Evolutionary conservation across 176 grass and related monocot genomes (phyloP), one percentile per base, ranked within the genome.

Genomic region (Rhynchospora tenuis): DNA sequence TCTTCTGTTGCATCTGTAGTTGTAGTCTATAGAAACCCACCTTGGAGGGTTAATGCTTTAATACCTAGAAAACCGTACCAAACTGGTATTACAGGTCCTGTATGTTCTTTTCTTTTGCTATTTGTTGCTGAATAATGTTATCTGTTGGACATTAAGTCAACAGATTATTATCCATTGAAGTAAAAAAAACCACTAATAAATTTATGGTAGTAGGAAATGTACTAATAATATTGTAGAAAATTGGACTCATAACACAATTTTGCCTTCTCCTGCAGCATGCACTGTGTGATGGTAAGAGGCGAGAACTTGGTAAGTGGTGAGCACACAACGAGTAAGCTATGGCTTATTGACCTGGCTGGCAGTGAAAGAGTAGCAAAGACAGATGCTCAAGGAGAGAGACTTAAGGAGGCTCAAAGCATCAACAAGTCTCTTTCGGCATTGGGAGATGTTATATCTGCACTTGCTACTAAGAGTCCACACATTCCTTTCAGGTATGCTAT

Each of bases 361-460:
- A 98, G 96, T 86, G 96, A 98, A 84, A 83, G 96, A 77, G 84
- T 98, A 14, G 73, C 90, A 61, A 98, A 98, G 86, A 95, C 96
- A 57, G 96, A 98, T 58, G 96, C 93, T 63, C 96, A 98, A 93
- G 96, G 96, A 81, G 96, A 99, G 62, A 82, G 96, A n/a, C 66
- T 99, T 73, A 99, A 90, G 85, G 96, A 99, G 86, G 91, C 96
- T 14, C 96, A 99, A 26, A 99, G 88, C 63, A 99, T 99, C 27
- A 99, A 95, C 60, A 99, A 91, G 64, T 99, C 96, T 7, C 96
- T 99, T 79, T 99, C 91, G 79, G 96, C 96, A 22, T 90, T 99
- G 71, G 96, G 96, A 59, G 93, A 99, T 80, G 96, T 99, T 33
- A 99, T 99, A 87, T 99, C 91, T 47, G 91, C 96, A 57, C 96